phyloP scores from a whole-genome alignment of 2,329 filamentous ascomycete species.

The Acrodontium crateriforme region DNA sequence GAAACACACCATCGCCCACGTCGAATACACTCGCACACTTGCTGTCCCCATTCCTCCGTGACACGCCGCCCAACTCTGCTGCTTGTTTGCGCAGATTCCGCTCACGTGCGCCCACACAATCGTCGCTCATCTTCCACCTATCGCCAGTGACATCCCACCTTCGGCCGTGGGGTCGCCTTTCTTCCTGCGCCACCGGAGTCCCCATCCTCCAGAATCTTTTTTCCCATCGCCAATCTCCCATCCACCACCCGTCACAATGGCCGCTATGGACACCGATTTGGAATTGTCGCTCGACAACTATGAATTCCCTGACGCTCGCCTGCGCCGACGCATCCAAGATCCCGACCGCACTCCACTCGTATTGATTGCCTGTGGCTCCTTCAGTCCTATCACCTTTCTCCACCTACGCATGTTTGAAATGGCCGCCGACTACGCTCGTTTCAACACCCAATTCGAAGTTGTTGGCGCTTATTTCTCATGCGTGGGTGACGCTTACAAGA shows the following conservation, averaged over 20 bases:
- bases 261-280: constrained; percentile 1
- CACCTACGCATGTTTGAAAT: constrained; percentile 83
- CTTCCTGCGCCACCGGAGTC: too few relatives aligned
- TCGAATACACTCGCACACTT: too few relatives aligned
- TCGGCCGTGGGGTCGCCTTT: too few relatives aligned
- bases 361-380: constrained; percentile 53
- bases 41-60: too few relatives aligned
- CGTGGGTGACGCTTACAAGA: constrained; percentile 65
- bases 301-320: constrained; percentile 46
- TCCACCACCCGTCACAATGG: constrained; percentile 2
- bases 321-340: constrained; percentile 43
- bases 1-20: too few relatives aligned
- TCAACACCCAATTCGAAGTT: constrained; percentile 67
- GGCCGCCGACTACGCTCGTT: constrained; percentile 65
- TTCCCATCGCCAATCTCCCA: too few relatives aligned
- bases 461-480: constrained; percentile 74
- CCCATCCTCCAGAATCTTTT: too few relatives aligned
- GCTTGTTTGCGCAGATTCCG: too few relatives aligned
- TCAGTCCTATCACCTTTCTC: constrained; percentile 39
- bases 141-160: constrained; percentile 17
- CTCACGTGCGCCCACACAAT: too few relatives aligned
- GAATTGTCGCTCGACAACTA: constrained; percentile 26
- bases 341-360: constrained; percentile 48
- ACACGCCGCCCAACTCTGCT: too few relatives aligned
- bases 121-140: too few relatives aligned